Evolutionary conservation across 2,329 filamentous ascomycete species (phyloP).

Genomic region (Dactylellina leptospora): DNA sequence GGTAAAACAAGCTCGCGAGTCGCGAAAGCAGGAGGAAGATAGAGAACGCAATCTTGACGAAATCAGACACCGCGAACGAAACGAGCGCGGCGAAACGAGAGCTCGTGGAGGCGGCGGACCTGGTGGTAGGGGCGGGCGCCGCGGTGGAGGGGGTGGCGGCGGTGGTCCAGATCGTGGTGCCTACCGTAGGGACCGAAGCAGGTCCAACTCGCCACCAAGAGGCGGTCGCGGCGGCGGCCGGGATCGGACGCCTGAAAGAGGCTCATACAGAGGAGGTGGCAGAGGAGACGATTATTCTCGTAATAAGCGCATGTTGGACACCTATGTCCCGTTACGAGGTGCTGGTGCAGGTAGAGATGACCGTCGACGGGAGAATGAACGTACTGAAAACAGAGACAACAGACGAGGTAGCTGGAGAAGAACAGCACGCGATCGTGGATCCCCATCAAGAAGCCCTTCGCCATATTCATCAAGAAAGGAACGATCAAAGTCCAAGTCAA

Average conservation of each 20-base stretch:
- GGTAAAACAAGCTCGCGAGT: slow-evolving; percentile 76
- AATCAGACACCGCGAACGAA: slow-evolving; percentile 71
- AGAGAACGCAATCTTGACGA: slow-evolving; percentile 76
- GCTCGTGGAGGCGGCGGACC: slow-evolving; percentile 66
- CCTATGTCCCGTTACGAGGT: slow-evolving; percentile 59
- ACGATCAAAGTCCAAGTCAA: slow-evolving; percentile 27
- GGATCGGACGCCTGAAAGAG: slow-evolving; percentile 58
- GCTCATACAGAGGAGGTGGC: slow-evolving; percentile 60
- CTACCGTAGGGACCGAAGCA: slow-evolving; percentile 61
- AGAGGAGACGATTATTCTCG: slow-evolving; percentile 61
- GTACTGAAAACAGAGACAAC: slow-evolving; percentile 57
- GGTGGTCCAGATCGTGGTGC: slow-evolving; percentile 58
- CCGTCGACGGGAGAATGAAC: slow-evolving; percentile 57
- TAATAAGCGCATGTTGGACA: slow-evolving; percentile 57
- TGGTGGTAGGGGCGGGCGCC: slow-evolving; percentile 59
- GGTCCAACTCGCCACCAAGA: slow-evolving; percentile 62
- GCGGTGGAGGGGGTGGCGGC: slow-evolving; percentile 61
- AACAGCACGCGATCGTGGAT: slow-evolving; percentile 56
- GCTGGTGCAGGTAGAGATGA: slow-evolving; percentile 49
- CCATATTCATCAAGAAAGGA: slow-evolving; percentile 31
- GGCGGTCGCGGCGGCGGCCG: slow-evolving; percentile 61
- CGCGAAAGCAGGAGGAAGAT: slow-evolving; percentile 74
- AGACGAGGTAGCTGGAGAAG: slow-evolving; percentile 55
- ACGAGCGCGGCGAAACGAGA: slow-evolving; percentile 59
- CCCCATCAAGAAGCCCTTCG: slow-evolving; percentile 57